Conservation (phyloP, 768 basidiomycete genomes). For the Lactarius sanguifluus region DNA sequence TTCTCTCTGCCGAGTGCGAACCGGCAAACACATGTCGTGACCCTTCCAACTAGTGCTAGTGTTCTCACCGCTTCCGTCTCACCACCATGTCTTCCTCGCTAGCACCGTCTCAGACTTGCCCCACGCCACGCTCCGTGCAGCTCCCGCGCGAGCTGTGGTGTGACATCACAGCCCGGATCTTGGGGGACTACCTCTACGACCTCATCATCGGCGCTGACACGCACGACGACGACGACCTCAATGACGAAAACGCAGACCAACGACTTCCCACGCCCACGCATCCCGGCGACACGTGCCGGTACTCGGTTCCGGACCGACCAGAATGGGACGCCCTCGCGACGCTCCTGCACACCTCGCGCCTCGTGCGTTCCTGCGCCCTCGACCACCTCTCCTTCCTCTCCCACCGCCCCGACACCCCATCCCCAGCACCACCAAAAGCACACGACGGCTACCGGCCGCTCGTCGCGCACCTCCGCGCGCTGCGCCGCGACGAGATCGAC, state of each 20-base stretch:
- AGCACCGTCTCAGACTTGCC: background rate
- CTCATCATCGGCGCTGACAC: background rate
- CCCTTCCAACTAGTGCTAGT: background rate
- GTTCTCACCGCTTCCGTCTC: background rate
- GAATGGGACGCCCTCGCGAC: background rate
- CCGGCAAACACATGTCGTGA: background rate
- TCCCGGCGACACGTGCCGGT: too few species aligned
- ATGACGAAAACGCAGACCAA: background rate
- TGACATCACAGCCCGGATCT: background rate
- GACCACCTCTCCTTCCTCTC: constrained; percentile 2
- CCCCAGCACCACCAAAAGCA: too few species aligned
- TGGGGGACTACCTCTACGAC: constrained; percentile 3
- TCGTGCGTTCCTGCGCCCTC: constrained; percentile 6
- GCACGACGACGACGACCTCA: background rate
- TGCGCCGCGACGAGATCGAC: background rate
- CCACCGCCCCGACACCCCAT: background rate
- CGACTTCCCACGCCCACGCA: background rate
- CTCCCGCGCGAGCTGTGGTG: constrained; percentile 3
- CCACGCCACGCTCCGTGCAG: background rate
- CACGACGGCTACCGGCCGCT: background rate
- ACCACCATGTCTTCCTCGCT: constrained; percentile 1
- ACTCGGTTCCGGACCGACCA: background rate
- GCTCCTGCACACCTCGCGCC: background rate
- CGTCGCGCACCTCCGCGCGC: background rate
- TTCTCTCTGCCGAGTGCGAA: background rate